Evolutionary conservation across 805 yeast species (phyloP).

Genomic region (Zygoascus flipseniorum): DNA sequence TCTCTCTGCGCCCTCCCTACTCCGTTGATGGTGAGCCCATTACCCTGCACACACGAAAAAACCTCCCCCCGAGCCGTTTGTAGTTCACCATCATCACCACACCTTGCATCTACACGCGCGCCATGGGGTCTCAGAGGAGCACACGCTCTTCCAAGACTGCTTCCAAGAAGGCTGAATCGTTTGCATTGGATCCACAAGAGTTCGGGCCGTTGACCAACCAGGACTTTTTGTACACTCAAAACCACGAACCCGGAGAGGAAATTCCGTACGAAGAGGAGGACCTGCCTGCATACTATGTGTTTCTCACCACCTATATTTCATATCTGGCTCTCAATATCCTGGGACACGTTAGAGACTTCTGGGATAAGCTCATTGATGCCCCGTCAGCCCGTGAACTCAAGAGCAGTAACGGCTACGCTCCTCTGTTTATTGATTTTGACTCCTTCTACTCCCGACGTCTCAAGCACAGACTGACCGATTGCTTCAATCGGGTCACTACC

Average conservation of each 20-base stretch:
- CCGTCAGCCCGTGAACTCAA: conserved; percentile 53
- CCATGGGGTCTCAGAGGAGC: background rate
- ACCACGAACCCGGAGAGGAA: conserved; percentile 47
- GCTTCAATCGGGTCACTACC: conserved; percentile 91
- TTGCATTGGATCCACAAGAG: conserved; percentile 14
- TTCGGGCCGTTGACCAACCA: conserved; percentile 15
- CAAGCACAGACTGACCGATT: conserved; percentile 85
- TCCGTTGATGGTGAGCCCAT: background rate
- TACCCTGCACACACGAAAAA: background rate
- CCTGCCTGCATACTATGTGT: conserved; percentile 78
- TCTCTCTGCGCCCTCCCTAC: too few relatives aligned
- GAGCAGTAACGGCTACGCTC: conserved; percentile 86
- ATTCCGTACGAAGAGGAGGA: conserved; percentile 53
- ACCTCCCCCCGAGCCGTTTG: background rate
- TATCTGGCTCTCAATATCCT: conserved; percentile 76
- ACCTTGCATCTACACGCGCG: background rate
- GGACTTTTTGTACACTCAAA: conserved; percentile 52
- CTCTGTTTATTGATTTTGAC: conserved; percentile 91
- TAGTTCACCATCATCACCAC: background rate
- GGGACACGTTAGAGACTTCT: conserved; percentile 86
- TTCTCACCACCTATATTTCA: conserved; percentile 75
- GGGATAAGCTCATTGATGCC: conserved; percentile 40
- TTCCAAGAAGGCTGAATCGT: background rate
- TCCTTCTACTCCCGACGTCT: conserved; percentile 87
- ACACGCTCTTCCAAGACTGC: background rate